These are phyloP conservation scores for Torulaspora pretoriensis DNA, from an alignment of 1,139 yeast species.

Conservation along the genomic window DNA sequence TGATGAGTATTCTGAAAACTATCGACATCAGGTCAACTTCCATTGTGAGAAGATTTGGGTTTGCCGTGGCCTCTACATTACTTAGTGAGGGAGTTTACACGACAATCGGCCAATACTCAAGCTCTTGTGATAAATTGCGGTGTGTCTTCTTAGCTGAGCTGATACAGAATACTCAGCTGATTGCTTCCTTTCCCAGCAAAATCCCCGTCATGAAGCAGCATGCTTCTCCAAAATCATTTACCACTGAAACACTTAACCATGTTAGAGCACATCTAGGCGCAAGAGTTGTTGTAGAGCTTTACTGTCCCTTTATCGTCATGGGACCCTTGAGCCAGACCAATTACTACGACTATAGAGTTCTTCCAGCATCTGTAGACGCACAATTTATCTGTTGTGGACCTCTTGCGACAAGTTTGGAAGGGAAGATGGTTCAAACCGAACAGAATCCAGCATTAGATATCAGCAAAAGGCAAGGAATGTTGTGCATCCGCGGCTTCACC, in stretches of 20 bases:
- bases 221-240: slow-evolving; percentile 17
- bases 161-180: slow-evolving; percentile 15
- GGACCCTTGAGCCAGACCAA: slow-evolving; percentile 62
- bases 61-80: slow-evolving; percentile 37
- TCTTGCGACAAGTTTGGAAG: slow-evolving; percentile 37
- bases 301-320: slow-evolving; percentile 42
- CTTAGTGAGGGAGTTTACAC: slow-evolving; percentile 42
- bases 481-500: slow-evolving; percentile 61
- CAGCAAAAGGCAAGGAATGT: slow-evolving; percentile 45
- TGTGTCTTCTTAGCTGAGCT: slow-evolving; percentile 41
- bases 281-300: slow-evolving; percentile 52
- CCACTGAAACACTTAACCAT: slow-evolving; percentile 40
- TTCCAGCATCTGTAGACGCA: slow-evolving; percentile 32
- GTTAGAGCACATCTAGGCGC: slow-evolving; percentile 47
- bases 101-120: slow-evolving; percentile 28
- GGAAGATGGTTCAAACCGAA: slow-evolving; percentile 43
- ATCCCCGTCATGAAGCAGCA: slow-evolving; percentile 19
- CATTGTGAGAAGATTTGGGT: slow-evolving; percentile 17
- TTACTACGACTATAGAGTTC: slow-evolving; percentile 56
- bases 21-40: slow-evolving; percentile 1
- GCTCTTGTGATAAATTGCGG: slow-evolving; percentile 34
- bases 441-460: slow-evolving; percentile 37
- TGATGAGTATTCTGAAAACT: slow-evolving; percentile 7
- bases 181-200: slow-evolving; percentile 18
- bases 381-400: slow-evolving; percentile 36